phyloP scores from a whole-genome alignment of 2,329 filamentous ascomycete species.

The Hypoxylon sp. region DNA sequence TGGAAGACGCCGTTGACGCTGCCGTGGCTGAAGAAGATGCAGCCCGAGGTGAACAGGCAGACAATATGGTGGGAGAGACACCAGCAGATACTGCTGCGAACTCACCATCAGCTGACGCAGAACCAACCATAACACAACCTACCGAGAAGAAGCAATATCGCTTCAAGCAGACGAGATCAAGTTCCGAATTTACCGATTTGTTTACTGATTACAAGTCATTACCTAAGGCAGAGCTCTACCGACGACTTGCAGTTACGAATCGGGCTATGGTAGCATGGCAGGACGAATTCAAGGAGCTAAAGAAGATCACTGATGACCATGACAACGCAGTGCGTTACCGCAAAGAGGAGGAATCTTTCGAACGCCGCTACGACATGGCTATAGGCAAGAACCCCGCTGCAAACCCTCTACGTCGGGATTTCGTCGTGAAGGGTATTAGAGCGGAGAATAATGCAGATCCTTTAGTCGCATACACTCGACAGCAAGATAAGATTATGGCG shows the following conservation, averaged over 20 bases:
- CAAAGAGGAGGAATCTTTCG: constrained; percentile 59
- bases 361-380: constrained; percentile 62
- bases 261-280: constrained; percentile 67
- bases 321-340: constrained; percentile 69
- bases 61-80: constrained; percentile 53
- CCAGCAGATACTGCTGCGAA: constrained; percentile 57
- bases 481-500: constrained; percentile 72
- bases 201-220: constrained; percentile 68
- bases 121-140: constrained; percentile 25
- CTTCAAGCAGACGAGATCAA: constrained; percentile 67
- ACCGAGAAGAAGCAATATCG: constrained; percentile 56
- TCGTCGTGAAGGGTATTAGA: constrained; percentile 68
- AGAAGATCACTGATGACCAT: constrained; percentile 69
- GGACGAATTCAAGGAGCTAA: constrained; percentile 66
- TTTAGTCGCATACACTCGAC: constrained; percentile 61
- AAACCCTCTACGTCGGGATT: constrained; percentile 65
- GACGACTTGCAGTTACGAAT: constrained; percentile 62
- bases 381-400: constrained; percentile 60
- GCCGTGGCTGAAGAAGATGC: constrained; percentile 50
- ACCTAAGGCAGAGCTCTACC: constrained; percentile 62
- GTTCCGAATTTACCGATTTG: constrained; percentile 64
- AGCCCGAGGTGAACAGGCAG: constrained; percentile 46
- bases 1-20: constrained; percentile 36
- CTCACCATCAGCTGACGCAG: constrained; percentile 55
- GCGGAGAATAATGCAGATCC: constrained; percentile 59